A percentile compares a stretch with the other conserved stretches of the same genome.
These are phyloP conservation scores for Baudoinia panamericana DNA, from an alignment of 495 filamentous ascomycete species.

Conservation along the genomic window DNA sequence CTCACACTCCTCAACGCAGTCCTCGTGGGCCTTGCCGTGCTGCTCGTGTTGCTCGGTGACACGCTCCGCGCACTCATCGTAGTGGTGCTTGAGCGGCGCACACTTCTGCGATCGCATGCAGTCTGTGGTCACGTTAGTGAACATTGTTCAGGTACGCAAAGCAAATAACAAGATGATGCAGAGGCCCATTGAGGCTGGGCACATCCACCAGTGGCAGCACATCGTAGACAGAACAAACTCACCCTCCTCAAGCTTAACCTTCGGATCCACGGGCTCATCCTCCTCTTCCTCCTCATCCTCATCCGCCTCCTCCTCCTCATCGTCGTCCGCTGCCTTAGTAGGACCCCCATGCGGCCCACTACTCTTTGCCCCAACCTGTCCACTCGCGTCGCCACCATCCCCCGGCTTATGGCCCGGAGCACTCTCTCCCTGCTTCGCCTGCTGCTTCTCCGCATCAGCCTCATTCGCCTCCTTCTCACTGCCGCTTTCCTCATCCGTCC, in stretches of 20 bases:
- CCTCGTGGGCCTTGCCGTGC: slow-evolving; percentile 57
- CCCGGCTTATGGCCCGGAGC: slow-evolving; percentile 22
- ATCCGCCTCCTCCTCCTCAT: slow-evolving; percentile 34
- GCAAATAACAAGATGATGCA: slow-evolving; percentile 19
- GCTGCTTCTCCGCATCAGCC: slow-evolving; percentile 21
- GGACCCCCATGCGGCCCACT: slow-evolving; percentile 7
- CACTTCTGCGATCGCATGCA: slow-evolving; percentile 78
- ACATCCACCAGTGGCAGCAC: no score
- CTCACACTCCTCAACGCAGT: slow-evolving; percentile 99
- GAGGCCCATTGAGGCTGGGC: no score
- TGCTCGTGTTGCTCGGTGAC: slow-evolving; percentile 65
- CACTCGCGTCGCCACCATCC: slow-evolving; percentile 13
- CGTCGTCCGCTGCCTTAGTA: slow-evolving; percentile 35
- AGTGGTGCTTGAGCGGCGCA: slow-evolving; percentile 86
- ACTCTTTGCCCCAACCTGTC: slow-evolving; percentile 12
- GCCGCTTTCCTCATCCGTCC: slow-evolving; percentile 25
- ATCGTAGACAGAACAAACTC: slow-evolving; percentile 30
- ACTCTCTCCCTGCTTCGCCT: slow-evolving; percentile 8
- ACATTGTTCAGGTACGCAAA: slow-evolving; percentile 11
- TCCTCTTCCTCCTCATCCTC: slow-evolving; percentile 72
- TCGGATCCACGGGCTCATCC: slow-evolving; percentile 75
- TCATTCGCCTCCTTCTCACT: slow-evolving; percentile 27
- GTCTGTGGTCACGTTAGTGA: no score
- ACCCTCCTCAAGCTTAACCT: slow-evolving; percentile 87
- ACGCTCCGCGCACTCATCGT: slow-evolving; percentile 90